These are phyloP conservation scores for Carallia brachiata DNA, from an alignment of 345 rosid species.

Conservation along the genomic window DNA sequence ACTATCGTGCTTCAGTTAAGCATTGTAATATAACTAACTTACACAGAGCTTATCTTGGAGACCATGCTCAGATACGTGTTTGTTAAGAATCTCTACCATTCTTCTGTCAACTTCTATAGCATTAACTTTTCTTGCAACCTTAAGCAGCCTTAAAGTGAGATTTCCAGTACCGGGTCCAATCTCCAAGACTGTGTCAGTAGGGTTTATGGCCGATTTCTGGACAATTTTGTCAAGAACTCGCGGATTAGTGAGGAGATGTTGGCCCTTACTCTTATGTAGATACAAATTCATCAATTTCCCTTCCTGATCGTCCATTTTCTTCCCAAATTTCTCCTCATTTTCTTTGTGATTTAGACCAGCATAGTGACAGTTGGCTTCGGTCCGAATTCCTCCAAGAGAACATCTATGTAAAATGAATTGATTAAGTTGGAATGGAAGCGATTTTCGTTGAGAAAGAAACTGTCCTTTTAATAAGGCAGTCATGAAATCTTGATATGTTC, in stretches of 20 bases:
- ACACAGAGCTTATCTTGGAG: conserved; percentile 52
- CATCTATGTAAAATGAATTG: conserved; percentile 20
- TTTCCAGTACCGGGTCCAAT: conserved; percentile 94
- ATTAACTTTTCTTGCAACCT: conserved; percentile 53
- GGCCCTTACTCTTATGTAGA: conserved; percentile 81
- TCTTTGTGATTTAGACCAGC: neutral
- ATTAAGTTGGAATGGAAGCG: conserved; percentile 16
- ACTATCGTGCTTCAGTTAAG: neutral
- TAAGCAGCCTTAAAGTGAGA: conserved; percentile 77
- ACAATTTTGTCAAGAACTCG: conserved; percentile 74
- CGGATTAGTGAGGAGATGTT: conserved; percentile 82
- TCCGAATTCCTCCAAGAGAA: conserved; percentile 22
- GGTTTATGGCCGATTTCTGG: conserved; percentile 43
- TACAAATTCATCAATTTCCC: conserved; percentile 35
- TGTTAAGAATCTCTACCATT: conserved; percentile 68
- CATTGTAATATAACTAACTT: conserved; percentile 20
- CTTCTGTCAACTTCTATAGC: conserved; percentile 74
- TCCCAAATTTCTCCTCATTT: neutral
- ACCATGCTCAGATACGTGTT: conserved; percentile 48
- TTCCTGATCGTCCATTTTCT: conserved; percentile 2
- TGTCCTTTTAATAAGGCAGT: conserved; percentile 6
- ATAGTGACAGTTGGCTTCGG: conserved; percentile 21
- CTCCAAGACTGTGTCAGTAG: conserved; percentile 70
- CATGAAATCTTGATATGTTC: neutral
- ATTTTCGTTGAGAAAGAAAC: conserved; percentile 13